Base-by-base conservation (phyloP, 192 early-diverging fungal species). In the Pilaira anomala region DNA sequence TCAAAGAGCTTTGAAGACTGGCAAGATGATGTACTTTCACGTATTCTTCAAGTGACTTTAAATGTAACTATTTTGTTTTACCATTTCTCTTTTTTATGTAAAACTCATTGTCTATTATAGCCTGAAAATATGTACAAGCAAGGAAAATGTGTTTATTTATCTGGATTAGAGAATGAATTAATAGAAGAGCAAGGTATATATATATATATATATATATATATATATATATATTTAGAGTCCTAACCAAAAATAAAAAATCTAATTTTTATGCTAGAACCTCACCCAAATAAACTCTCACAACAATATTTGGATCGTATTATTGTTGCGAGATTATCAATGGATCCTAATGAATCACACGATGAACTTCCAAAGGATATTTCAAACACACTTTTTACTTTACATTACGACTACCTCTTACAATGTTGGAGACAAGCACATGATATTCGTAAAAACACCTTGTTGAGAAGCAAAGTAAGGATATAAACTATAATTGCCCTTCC, bases 1-100 rank as follows among this genome's bases (percentile, higher is more conserved):
- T 52, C 69, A 28, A 69, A 82, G 50, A 77, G 76, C 0, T 78
- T 87, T 61, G 84, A 83, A 24, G 83, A 85, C 16, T 97, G 95
- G 95, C 90, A 92, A 68, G 88, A 92, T 70, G 86, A 90, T 40
- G 88, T 88, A 5, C 71, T 93, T 16, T 88, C 88, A 13, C 83
- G 80, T 56, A 80, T 97, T 29, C 79, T 97, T 51, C 73, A 82
- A 16, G 87, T 93, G 21, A 91, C 91, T 11, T 76, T 97, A 26
- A 75, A 91, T 73, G 90, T 88, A 76, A 69, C 72, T 66, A 6
- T 28, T 18, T 28, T 2, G n/a, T n/a, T n/a, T n/a, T n/a, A n/a
- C n/a, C n/a, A n/a, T n/a, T 57, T 14, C 19, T 16, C 33, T 14
- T 51, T 24, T 36, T 16, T 56, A 36, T 52, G 3, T 44, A 7